phyloP scores from a whole-genome alignment of 2,329 filamentous ascomycete species.

The Colletotrichum sublineola region DNA sequence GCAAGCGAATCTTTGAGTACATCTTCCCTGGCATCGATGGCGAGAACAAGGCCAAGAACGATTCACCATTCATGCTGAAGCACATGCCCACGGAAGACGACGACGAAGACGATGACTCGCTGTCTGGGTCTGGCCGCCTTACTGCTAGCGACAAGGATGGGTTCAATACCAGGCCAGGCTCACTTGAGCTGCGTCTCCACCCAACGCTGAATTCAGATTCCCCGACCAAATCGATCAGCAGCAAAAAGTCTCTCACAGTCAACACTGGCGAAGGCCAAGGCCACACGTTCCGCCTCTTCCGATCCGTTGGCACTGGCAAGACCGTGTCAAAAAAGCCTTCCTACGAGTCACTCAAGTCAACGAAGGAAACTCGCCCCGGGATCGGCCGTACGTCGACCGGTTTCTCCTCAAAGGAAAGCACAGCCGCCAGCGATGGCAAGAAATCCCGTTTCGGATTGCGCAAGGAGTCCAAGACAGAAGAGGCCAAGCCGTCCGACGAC shows the following conservation, averaged over 20 bases:
- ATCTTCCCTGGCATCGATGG: constrained; percentile 88
- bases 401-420: constrained; percentile 57
- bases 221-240: constrained; percentile 47
- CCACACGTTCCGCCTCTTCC: constrained; percentile 67
- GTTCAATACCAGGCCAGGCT: constrained; percentile 74
- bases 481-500: constrained; percentile 83
- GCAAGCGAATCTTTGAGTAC: constrained; percentile 95
- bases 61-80: constrained; percentile 71
- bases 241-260: constrained; percentile 63
- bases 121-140: constrained; percentile 56
- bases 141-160: constrained; percentile 60
- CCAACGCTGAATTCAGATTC: constrained; percentile 80
- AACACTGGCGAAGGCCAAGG: constrained; percentile 58
- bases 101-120: constrained; percentile 59
- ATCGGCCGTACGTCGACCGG: constrained; percentile 63
- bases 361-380: constrained; percentile 56
- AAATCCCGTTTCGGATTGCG: constrained; percentile 69
- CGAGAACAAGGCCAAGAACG: constrained; percentile 65
- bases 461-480: constrained; percentile 62
- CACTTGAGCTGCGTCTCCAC: constrained; percentile 84
- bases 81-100: constrained; percentile 64
- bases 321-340: constrained; percentile 66
- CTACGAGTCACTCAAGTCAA: constrained; percentile 66
- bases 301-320: constrained; percentile 58
- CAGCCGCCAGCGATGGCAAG: constrained; percentile 57